Percentiles rank a stretch among this genome's conserved stretches.
Evolutionary conservation across 306 rosid species (phyloP).

Genomic region (Cucumis hystrix): DNA sequence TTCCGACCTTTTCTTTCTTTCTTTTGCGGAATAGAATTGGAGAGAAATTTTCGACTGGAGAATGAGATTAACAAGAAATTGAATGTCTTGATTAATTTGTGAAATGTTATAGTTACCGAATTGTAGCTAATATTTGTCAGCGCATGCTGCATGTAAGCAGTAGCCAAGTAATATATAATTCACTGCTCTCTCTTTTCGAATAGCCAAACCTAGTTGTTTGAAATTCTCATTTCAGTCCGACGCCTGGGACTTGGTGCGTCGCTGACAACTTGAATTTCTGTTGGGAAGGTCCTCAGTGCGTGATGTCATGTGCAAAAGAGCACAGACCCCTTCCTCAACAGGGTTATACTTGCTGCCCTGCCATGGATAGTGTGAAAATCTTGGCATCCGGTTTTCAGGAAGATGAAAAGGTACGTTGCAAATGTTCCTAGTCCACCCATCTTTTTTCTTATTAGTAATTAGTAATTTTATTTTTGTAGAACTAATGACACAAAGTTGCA

Average conservation of each 20-base stretch:
- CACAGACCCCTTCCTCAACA: slow-evolving; percentile 54
- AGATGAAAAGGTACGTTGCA: slow-evolving; percentile 57
- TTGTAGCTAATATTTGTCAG: not conserved
- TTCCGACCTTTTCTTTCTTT: slow-evolving; percentile 4
- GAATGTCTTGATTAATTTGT: not conserved
- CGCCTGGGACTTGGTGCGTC: not conserved
- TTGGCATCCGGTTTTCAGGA: slow-evolving; percentile 81
- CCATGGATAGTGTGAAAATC: slow-evolving; percentile 83
- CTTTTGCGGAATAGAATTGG: not conserved
- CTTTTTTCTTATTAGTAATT: no score
- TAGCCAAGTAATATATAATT: not conserved
- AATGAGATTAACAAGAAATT: not conserved
- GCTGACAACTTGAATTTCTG: slow-evolving; percentile 12
- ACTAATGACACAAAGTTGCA: slow-evolving; percentile 18
- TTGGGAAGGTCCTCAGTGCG: slow-evolving; percentile 75
- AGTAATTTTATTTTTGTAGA: not conserved
- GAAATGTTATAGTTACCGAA: not conserved
- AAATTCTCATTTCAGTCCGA: not conserved
- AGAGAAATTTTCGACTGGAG: not conserved
- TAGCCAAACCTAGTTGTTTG: not conserved
- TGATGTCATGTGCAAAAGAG: slow-evolving; percentile 65
- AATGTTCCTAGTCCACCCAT: not conserved
- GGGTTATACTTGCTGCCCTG: slow-evolving; percentile 81
- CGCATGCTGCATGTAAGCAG: not conserved
- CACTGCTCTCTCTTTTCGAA: not conserved